Evolutionary conservation across 2,329 filamentous ascomycete genomes (phyloP).

Genomic region (Alternaria solani): DNA sequence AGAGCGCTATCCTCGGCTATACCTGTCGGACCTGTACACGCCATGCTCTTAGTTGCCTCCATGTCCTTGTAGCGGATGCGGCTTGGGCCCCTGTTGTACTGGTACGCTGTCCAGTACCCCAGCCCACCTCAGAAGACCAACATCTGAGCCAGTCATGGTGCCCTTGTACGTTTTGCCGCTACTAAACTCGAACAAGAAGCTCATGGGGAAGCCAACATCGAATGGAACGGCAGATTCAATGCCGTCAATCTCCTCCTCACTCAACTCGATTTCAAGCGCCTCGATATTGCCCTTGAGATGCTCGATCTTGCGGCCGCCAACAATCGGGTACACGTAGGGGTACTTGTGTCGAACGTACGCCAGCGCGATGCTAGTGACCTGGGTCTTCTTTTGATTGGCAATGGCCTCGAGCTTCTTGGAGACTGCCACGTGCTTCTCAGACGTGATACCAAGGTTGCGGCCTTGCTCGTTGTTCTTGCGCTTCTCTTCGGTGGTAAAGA

Average conservation of each 20-base stretch:
- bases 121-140: constrained; percentile 38
- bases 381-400: constrained; percentile 63
- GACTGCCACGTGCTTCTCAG: constrained; percentile 60
- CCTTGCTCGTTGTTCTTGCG: constrained; percentile 43
- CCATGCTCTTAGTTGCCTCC: constrained; percentile 12
- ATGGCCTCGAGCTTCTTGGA: constrained; percentile 67
- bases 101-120: constrained; percentile 40
- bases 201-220: constrained; percentile 64
- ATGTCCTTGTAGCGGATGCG: constrained; percentile 33
- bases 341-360: constrained; percentile 77
- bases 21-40: too few relatives aligned
- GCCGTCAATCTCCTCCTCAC: constrained; percentile 61
- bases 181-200: constrained; percentile 51
- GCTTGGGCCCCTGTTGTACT: constrained; percentile 35
- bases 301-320: constrained; percentile 75
- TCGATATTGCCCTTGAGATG: constrained; percentile 72
- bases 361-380: constrained; percentile 68
- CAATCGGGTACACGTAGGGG: constrained; percentile 76
- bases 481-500: constrained; percentile 50
- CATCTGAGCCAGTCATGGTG: constrained; percentile 39
- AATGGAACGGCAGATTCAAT: constrained; percentile 63
- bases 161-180: constrained; percentile 37
- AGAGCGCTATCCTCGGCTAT: not conserved
- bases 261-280: constrained; percentile 61
- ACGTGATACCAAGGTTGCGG: constrained; percentile 49